These are phyloP conservation scores for Zygoascus sp. DNA, from an alignment of 1,139 yeast genomes.

Conservation along the genomic window DNA sequence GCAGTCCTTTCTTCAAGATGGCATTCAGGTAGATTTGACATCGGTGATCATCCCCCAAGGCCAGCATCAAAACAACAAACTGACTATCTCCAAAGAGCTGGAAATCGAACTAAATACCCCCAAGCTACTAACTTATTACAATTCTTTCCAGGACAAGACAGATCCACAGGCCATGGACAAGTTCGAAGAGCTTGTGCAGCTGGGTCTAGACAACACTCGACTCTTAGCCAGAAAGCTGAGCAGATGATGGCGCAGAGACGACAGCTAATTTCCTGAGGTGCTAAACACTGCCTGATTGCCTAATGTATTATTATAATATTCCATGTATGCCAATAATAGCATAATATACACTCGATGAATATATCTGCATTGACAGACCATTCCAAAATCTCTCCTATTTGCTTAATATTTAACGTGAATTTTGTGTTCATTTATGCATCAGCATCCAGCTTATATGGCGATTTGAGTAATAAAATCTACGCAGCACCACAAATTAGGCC, in stretches of 20 bases:
- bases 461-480: not conserved
- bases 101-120: slow-evolving; percentile 63
- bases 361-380: too few relatives aligned
- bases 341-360: too few relatives aligned
- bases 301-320: not conserved
- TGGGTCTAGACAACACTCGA: slow-evolving; percentile 32
- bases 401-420: too few relatives aligned
- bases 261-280: too few relatives aligned
- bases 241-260: too few relatives aligned
- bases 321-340: not conserved
- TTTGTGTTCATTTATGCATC: too few relatives aligned
- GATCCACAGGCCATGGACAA: slow-evolving; percentile 33
- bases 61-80: slow-evolving; percentile 7
- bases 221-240: slow-evolving; percentile 23
- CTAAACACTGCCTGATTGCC: not conserved
- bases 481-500: not conserved
- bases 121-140: slow-evolving; percentile 61
- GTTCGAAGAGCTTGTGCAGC: slow-evolving; percentile 35
- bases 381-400: too few relatives aligned
- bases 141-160: slow-evolving; percentile 30
- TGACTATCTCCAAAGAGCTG: slow-evolving; percentile 28
- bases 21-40: slow-evolving; percentile 35
- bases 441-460: not conserved
- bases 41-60: slow-evolving; percentile 27
- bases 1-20: slow-evolving; percentile 32